Evolutionary conservation across 73 alveolate species (phyloP).

Genomic region (Stentor roeselii): DNA sequence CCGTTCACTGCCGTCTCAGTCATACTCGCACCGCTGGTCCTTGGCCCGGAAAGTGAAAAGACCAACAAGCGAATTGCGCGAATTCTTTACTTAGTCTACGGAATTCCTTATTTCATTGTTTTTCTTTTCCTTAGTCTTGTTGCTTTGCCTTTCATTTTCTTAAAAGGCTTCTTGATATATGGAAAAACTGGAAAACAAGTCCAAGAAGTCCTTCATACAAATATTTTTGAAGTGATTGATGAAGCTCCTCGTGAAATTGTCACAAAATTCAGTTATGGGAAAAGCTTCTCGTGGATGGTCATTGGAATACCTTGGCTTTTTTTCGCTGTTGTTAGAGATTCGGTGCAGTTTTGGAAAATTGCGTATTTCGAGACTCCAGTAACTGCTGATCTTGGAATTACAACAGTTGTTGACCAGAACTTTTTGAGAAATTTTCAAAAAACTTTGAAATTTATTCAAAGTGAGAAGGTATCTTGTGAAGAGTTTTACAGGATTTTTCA

Average conservation of each 20-base stretch:
- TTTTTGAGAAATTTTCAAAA: background rate
- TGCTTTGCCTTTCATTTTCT: constrained; percentile 30
- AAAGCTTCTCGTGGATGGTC: constrained; percentile 40
- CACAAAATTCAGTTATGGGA: constrained; percentile 29
- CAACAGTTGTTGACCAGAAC: background rate
- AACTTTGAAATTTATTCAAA: background rate
- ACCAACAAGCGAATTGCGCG: too few species aligned
- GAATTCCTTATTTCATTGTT: constrained; percentile 36
- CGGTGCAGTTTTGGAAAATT: constrained; percentile 32
- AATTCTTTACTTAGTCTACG: background rate
- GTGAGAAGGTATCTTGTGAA: too few species aligned
- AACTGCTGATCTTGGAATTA: background rate
- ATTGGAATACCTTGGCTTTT: constrained; percentile 48
- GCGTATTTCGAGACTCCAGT: background rate
- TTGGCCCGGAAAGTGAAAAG: background rate
- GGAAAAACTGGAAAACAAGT: constrained; percentile 37
- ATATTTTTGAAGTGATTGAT: background rate
- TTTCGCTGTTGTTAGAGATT: constrained; percentile 43
- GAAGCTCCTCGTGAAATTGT: background rate
- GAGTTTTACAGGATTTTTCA: too few species aligned
- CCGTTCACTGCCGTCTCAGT: constrained; percentile 39
- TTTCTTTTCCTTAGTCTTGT: constrained; percentile 38
- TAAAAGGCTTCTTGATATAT: constrained; percentile 46
- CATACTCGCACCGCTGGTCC: constrained; percentile 30
- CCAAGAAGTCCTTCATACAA: constrained; percentile 36